A percentile compares a stretch with the other conserved stretches of the same genome.
Evolutionary conservation across 331 rosid genomes (phyloP).

Genomic region (Quercus phellos): DNA sequence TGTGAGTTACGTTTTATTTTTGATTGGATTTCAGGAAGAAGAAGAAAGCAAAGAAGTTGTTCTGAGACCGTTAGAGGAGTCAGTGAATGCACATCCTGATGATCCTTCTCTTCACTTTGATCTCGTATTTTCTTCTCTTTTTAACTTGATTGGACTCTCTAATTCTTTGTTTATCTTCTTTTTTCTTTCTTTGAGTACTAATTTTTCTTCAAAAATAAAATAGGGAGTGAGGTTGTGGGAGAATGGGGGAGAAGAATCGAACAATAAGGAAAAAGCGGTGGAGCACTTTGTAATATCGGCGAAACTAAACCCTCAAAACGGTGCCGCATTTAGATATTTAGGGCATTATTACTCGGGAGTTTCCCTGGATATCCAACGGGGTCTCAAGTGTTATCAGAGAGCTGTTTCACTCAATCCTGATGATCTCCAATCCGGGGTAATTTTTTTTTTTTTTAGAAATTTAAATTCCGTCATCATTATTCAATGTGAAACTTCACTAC

Average conservation of each 20-base stretch:
- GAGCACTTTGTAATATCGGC: conserved; percentile 64
- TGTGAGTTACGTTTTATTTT: no score
- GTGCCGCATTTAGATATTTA: conserved; percentile 59
- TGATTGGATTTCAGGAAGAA: background rate
- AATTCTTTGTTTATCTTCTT: background rate
- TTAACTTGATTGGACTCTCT: background rate
- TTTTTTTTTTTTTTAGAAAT: background rate
- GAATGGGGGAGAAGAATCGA: conserved; percentile 28
- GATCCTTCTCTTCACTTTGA: conserved; percentile 55
- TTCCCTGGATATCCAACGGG: conserved; percentile 48
- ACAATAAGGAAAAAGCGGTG: conserved; percentile 50
- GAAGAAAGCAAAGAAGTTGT: conserved; percentile 29
- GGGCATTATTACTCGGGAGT: conserved; percentile 54
- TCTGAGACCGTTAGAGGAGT: conserved; percentile 44
- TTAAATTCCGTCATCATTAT: background rate
- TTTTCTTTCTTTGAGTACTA: background rate
- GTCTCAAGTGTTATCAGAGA: conserved; percentile 78
- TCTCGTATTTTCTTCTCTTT: conserved; percentile 28
- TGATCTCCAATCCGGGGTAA: conserved; percentile 64
- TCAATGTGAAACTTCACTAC: background rate
- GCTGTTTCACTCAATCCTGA: conserved; percentile 67
- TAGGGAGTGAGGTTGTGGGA: conserved; percentile 70
- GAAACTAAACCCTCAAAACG: conserved; percentile 66
- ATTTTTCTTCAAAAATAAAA: background rate
- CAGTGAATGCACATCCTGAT: conserved; percentile 37